These are phyloP conservation scores for Barnettozyma californica DNA, from an alignment of 805 yeast genomes.

Conservation along the genomic window DNA sequence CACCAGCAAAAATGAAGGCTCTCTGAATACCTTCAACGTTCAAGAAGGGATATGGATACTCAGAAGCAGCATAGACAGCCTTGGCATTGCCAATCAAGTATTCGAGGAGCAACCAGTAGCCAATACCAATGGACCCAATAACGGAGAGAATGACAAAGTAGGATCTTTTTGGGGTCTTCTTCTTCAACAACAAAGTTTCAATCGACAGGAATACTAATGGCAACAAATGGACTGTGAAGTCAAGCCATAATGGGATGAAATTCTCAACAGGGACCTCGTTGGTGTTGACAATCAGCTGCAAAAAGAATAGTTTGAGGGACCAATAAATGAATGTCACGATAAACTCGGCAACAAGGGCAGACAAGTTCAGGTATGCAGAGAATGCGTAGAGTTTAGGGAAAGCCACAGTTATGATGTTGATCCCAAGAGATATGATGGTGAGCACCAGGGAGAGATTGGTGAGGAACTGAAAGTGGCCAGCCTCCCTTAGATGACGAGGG, in stretches of 20 bases:
- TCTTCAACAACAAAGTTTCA: slow-evolving; percentile 53
- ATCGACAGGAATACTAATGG: slow-evolving; percentile 48
- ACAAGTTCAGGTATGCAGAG: slow-evolving; percentile 32
- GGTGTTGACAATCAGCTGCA: slow-evolving; percentile 39
- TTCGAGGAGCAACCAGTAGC: slow-evolving; percentile 52
- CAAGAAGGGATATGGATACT: slow-evolving; percentile 65
- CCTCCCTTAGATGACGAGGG: slow-evolving; percentile 46
- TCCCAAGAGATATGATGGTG: slow-evolving; percentile 30
- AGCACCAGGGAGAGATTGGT: slow-evolving; percentile 57
- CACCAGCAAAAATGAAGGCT: slow-evolving; percentile 41
- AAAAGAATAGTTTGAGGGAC: slow-evolving; percentile 54
- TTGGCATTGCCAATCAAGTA: slow-evolving; percentile 1
- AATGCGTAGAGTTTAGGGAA: slow-evolving; percentile 13
- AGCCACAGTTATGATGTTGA: slow-evolving; percentile 27
- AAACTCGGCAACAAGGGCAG: slow-evolving; percentile 52
- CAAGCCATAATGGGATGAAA: slow-evolving; percentile 45
- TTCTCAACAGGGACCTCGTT: slow-evolving; percentile 20
- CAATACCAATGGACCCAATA: slow-evolving; percentile 34
- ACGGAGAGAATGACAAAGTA: slow-evolving; percentile 36
- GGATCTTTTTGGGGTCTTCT: slow-evolving; percentile 34
- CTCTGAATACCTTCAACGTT: slow-evolving; percentile 44
- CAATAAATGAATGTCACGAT: slow-evolving; percentile 64
- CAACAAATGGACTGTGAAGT: slow-evolving; percentile 52
- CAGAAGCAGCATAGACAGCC: slow-evolving; percentile 7
- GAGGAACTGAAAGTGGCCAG: slow-evolving; percentile 68